These are phyloP conservation scores for Hapsidospora chrysogenum DNA, from an alignment of 495 filamentous ascomycete genomes.

Conservation along the genomic window DNA sequence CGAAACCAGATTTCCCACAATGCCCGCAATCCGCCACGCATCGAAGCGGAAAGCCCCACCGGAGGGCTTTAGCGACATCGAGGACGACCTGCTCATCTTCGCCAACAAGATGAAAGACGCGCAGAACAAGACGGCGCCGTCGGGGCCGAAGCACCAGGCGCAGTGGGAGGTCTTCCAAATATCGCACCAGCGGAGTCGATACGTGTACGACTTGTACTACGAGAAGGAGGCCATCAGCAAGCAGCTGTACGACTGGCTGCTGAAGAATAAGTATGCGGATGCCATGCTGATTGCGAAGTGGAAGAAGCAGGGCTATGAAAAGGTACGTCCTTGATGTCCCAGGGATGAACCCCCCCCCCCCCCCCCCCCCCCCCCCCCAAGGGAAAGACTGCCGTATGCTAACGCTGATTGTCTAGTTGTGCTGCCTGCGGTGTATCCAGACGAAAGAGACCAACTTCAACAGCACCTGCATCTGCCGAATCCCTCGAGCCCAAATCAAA, in stretches of 20 bases:
- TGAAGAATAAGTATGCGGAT: conserved; percentile 95
- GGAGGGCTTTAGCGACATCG: conserved; percentile 88
- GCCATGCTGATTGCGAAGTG: conserved; percentile 93
- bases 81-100: conserved; percentile 92
- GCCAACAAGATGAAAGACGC: conserved; percentile 98
- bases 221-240: conserved; percentile 90
- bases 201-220: conserved; percentile 97
- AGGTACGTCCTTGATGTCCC: conserved; percentile 31
- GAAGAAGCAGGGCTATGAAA: conserved; percentile 99
- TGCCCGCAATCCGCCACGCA: conserved; percentile 72
- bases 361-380: too few species aligned
- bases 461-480: conserved; percentile 91
- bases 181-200: conserved; percentile 77
- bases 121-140: conserved; percentile 46
- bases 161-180: conserved; percentile 98
- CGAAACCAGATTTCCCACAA: too few species aligned
- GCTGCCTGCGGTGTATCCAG: conserved; percentile 90
- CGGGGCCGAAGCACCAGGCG: conserved; percentile 58
- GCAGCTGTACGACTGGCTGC: conserved; percentile 82
- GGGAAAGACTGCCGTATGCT: conserved; percentile 3
- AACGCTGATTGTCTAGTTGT: conserved; percentile 37
- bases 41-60: conserved; percentile 82
- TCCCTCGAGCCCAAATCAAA: conserved; percentile 81
- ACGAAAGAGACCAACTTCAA: conserved; percentile 99
- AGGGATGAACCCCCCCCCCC: neutral